Evolutionary conservation across 2,329 filamentous ascomycete genomes (phyloP), one percentile per base, ranked within the genome.

Genomic region (Didymella lethalis): DNA sequence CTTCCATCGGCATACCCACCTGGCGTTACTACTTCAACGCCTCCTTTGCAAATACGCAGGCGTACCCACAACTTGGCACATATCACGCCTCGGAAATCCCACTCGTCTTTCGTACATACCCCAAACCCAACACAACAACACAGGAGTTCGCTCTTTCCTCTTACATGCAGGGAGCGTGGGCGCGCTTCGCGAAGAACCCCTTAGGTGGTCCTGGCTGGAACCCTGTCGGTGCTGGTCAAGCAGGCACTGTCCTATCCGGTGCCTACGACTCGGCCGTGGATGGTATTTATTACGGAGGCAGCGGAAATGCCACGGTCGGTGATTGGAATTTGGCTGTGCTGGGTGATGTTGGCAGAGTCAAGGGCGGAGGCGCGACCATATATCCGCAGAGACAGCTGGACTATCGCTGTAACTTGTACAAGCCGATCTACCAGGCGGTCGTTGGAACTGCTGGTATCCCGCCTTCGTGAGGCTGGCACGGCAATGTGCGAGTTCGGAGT

Each of bases 21-120:
- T 73, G 68, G 69, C 66, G 70, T 26, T 72, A 70, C 49, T 64
- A 65, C 57, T 75, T 68, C 62, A 75, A 74, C 55, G 70, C 72
- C 7, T 65, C 67, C 1, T 74, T 73, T 48, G 29, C 57, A 8
- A 73, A 73, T 20, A 65, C 64, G 0, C 67, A 65, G 40, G 48
- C 48, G 2, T 62, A 56, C 28, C 48, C 58, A 2, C 40, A 60
- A 20, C 53, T 63, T 0, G 67, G 69, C 25, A 68, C 57, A 0
- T 73, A 65, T 45, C 71, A 74, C 46, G 51, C 63, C 0, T 64
- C 66, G 0, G 71, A 74, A 47, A 67, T 74, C 2, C 49, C 54
- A 2, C 49, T 68, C 3, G 66, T 72, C 1, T 73, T 73, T 41
- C 53, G 66, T 26, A 71, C 68, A 4, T 71, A 70, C 18, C 34